A percentile compares a stretch with the other conserved stretches of the same genome.
Evolutionary conservation across 2,329 filamentous ascomycete species (phyloP).

Genomic region (Incumbomyces delicatus): DNA sequence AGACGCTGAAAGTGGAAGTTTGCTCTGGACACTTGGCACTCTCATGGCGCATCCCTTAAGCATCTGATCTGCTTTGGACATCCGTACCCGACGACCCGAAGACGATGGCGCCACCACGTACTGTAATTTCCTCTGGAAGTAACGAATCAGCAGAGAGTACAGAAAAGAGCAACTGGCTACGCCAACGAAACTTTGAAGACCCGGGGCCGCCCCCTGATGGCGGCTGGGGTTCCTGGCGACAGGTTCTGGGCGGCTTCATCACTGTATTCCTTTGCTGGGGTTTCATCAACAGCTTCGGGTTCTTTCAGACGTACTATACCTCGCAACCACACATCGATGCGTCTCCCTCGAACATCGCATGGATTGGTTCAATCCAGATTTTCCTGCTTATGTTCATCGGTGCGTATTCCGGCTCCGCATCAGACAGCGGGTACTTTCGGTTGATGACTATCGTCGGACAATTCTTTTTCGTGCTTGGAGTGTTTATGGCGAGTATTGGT

Average conservation of each 20-base stretch:
- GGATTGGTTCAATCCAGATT: conserved; percentile 42
- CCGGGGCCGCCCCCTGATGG: conserved; percentile 22
- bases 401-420: conserved; percentile 30
- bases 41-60: too few relatives aligned
- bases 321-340: conserved; percentile 21
- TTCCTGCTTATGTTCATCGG: conserved; percentile 35
- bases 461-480: conserved; percentile 35
- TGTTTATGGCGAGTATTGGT: conserved; percentile 43
- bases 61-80: too few relatives aligned
- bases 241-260: conserved; percentile 25
- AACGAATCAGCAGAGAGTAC: background rate
- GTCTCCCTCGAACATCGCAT: conserved; percentile 34
- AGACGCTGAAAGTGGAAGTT: too few relatives aligned
- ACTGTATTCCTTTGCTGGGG: conserved; percentile 28
- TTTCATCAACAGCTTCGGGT: conserved; percentile 18
- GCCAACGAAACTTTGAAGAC: conserved; percentile 7
- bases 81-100: too few relatives aligned
- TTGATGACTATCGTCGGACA: conserved; percentile 34
- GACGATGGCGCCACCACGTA: too few relatives aligned
- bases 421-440: conserved; percentile 36
- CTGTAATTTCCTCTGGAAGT: too few relatives aligned
- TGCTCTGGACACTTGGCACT: too few relatives aligned
- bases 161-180: conserved; percentile 1
- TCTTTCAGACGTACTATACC: conserved; percentile 23
- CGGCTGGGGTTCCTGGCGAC: conserved; percentile 26